Percentiles rank a stretch among this genome's conserved stretches.
phyloP scores from a whole-genome alignment of 148 eudicot genomes.

The Vaccinium macrocarpon region DNA sequence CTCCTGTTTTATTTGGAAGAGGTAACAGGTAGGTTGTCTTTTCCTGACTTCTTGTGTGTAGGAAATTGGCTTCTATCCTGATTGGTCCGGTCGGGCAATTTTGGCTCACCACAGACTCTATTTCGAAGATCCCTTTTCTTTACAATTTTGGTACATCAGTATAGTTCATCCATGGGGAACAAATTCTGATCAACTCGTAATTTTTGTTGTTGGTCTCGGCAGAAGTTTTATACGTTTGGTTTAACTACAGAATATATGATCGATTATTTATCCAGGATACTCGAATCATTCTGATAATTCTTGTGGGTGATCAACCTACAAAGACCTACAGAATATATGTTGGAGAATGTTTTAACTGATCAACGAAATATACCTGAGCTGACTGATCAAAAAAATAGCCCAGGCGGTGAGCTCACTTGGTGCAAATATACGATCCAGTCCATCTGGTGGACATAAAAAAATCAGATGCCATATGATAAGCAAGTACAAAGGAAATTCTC shows the following conservation, averaged over 20 bases:
- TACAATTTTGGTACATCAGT: not conserved
- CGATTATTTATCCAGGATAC: not conserved
- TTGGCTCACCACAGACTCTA: not conserved
- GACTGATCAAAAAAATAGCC: not conserved
- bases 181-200: not conserved
- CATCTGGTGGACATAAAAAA: not conserved
- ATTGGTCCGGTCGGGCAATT: not conserved
- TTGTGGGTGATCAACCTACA: not conserved
- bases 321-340: no score
- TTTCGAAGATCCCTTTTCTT: not conserved
- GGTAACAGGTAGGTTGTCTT: not conserved
- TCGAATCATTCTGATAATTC: not conserved
- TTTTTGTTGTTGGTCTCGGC: not conserved
- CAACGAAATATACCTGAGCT: not conserved
- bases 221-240: not conserved
- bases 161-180: not conserved
- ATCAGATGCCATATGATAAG: not conserved
- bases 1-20: not conserved
- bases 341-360: not conserved
- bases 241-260: not conserved
- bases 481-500: not conserved
- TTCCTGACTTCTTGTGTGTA: not conserved
- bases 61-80: not conserved
- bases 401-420: not conserved
- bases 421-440: not conserved